A percentile compares a stretch with the other conserved stretches of the same genome.
Conservation (phyloP, 306 rosid species). For the Cicer chorassanicum region DNA sequence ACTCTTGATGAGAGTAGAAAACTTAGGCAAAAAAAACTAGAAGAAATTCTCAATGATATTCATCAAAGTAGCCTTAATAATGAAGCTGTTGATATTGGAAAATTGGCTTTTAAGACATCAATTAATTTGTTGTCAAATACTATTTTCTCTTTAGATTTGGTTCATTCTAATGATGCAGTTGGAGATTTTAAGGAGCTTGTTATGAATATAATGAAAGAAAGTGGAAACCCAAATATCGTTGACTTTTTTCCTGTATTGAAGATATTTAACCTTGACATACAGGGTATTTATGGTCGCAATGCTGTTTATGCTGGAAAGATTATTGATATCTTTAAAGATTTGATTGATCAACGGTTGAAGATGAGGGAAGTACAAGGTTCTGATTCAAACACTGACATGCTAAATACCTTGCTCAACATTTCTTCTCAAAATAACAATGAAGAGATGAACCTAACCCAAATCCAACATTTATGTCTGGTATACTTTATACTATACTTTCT, state of each 20-base stretch:
- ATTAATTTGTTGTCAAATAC: constrained; percentile 23
- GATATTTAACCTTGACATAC: constrained; percentile 5
- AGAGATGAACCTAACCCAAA: background rate
- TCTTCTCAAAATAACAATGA: background rate
- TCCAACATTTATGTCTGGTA: constrained; percentile 34
- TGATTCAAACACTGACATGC: constrained; percentile 4
- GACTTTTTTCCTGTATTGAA: constrained; percentile 14
- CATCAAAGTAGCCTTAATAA: background rate
- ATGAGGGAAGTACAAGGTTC: background rate
- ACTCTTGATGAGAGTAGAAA: background rate
- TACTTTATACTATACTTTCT: background rate
- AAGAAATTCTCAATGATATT: constrained; percentile 30
- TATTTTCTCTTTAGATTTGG: constrained; percentile 16
- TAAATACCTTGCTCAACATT: constrained; percentile 28
- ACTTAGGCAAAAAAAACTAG: background rate
- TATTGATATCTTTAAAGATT: background rate
- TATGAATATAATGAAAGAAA: constrained; percentile 13
- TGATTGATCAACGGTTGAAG: constrained; percentile 27
- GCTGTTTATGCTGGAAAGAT: background rate
- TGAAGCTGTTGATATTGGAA: constrained; percentile 35
- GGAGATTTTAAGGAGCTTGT: constrained; percentile 17
- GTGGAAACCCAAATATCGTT: constrained; percentile 21
- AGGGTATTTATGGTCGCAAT: background rate
- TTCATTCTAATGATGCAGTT: background rate
- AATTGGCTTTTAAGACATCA: background rate